Evolutionary conservation across 129 eudicot species (phyloP).

Genomic region (Logfia minima): DNA sequence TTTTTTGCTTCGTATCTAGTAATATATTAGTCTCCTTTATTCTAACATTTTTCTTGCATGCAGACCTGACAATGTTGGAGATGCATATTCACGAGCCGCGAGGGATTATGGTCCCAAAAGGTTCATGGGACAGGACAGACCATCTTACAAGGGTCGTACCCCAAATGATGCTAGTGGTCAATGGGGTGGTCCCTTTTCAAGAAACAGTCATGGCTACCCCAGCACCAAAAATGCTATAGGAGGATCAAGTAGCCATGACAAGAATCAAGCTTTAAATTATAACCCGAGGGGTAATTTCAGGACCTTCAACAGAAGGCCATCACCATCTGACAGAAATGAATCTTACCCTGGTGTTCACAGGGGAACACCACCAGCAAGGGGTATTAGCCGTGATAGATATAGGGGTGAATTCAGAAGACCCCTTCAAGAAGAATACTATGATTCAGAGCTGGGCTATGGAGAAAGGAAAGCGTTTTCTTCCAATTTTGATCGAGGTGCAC

Average conservation of each 20-base stretch:
- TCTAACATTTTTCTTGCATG: constrained; percentile 17
- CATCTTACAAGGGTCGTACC: constrained; percentile 16
- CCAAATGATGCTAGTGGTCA: constrained; percentile 23
- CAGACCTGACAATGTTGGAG: constrained; percentile 33
- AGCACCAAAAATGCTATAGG: constrained; percentile 44
- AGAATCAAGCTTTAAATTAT: constrained; percentile 36
- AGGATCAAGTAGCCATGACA: constrained; percentile 36
- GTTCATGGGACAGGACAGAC: constrained; percentile 34
- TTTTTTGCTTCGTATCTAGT: not conserved
- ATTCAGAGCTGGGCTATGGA: constrained; percentile 40
- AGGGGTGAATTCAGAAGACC: constrained; percentile 55
- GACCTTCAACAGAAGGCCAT: constrained; percentile 39
- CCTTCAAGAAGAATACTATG: constrained; percentile 49
- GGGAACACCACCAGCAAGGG: constrained; percentile 41
- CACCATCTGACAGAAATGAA: constrained; percentile 54
- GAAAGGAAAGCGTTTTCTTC: constrained; percentile 58
- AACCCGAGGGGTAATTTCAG: constrained; percentile 40
- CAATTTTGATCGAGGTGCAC: constrained; percentile 32
- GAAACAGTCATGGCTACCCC: constrained; percentile 43
- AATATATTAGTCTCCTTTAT: not conserved
- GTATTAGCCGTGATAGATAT: constrained; percentile 39
- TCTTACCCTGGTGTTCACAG: constrained; percentile 32
- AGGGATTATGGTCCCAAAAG: constrained; percentile 44
- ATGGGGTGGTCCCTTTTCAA: constrained; percentile 44
- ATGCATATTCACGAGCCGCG: constrained; percentile 37